Percentiles rank a stretch among this genome's conserved stretches.
Evolutionary conservation across 1,139 yeast species (phyloP).

Genomic region (Diutina neorugosa): DNA sequence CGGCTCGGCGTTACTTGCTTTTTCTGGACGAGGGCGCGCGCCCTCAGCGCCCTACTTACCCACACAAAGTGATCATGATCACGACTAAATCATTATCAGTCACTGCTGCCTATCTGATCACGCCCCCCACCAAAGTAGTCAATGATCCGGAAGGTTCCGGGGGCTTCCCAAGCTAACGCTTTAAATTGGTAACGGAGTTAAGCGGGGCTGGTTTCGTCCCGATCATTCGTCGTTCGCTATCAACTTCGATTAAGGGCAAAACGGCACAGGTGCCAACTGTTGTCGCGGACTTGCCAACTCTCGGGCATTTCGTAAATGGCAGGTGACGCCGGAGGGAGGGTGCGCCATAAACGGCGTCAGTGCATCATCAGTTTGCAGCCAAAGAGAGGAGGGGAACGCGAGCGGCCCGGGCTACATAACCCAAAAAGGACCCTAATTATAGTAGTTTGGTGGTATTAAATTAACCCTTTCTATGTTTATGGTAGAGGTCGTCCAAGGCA

Average conservation of each 20-base stretch:
- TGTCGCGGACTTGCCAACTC: too few relatives aligned
- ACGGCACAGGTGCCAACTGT: too few relatives aligned
- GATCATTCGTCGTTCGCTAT: too few relatives aligned
- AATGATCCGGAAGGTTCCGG: too few relatives aligned
- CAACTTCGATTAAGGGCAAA: background rate
- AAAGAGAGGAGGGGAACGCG: background rate
- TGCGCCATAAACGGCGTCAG: background rate
- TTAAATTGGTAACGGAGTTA: too few relatives aligned
- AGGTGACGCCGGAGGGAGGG: background rate
- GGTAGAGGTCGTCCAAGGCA: conserved; percentile 68
- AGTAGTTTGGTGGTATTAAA: too few relatives aligned
- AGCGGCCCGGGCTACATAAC: background rate
- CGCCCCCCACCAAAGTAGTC: too few relatives aligned
- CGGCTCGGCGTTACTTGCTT: background rate
- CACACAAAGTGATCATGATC: too few relatives aligned
- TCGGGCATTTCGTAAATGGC: background rate
- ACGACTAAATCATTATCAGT: too few relatives aligned
- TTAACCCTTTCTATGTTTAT: conserved; percentile 29
- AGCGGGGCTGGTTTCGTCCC: too few relatives aligned
- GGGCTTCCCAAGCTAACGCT: background rate
- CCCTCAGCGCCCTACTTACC: background rate
- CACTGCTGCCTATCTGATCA: too few relatives aligned
- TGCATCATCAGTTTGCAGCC: background rate
- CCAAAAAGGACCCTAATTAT: too few relatives aligned
- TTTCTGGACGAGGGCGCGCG: background rate